These are phyloP conservation scores for Colletotrichum aenigma DNA, from an alignment of 2,329 filamentous ascomycete species.

Conservation along the genomic window DNA sequence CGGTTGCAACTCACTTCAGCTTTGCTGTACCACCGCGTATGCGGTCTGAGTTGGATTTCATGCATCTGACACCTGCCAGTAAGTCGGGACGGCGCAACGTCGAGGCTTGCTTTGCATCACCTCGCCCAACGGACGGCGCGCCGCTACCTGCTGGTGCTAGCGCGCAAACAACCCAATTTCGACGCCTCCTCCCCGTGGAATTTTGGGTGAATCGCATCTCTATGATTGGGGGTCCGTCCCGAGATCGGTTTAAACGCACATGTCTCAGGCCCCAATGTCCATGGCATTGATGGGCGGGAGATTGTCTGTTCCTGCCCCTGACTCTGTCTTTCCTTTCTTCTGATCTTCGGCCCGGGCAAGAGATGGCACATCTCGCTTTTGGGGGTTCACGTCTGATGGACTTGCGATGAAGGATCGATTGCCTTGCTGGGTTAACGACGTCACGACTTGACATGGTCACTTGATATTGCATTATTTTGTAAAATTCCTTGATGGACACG, in stretches of 20 bases:
- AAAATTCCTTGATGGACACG: background rate
- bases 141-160: background rate
- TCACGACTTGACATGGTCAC: background rate
- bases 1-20: background rate
- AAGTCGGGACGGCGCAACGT: background rate
- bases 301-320: background rate
- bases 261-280: background rate
- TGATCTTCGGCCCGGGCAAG: conserved; percentile 1
- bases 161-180: background rate
- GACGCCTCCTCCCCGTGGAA: background rate
- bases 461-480: background rate
- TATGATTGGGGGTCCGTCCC: background rate
- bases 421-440: background rate
- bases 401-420: background rate
- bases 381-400: background rate
- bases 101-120: background rate
- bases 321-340: background rate
- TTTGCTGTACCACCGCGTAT: background rate
- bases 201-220: background rate
- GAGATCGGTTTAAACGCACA: background rate
- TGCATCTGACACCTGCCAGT: conserved; percentile 4
- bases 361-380: background rate
- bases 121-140: background rate
- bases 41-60: background rate
- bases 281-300: background rate